Conservation (phyloP, 306 rosid genomes). For the Ormosia semicastrata region DNA sequence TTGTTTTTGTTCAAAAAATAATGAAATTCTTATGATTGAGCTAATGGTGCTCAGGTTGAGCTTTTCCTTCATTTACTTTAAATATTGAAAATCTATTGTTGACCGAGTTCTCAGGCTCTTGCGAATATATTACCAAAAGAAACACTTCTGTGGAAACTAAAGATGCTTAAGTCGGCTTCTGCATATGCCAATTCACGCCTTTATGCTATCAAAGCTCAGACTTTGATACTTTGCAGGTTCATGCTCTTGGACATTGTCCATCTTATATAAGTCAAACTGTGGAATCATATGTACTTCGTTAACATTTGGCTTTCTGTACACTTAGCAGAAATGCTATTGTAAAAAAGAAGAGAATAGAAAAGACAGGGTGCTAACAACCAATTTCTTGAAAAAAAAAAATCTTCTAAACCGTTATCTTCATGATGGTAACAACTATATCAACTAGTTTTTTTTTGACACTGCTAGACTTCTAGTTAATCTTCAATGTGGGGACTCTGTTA, state of each 20-base stretch:
- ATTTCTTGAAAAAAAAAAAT: not conserved
- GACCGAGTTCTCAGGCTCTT: constrained; percentile 62
- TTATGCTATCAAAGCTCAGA: constrained; percentile 77
- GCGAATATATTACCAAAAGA: constrained; percentile 73
- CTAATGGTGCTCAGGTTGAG: not conserved
- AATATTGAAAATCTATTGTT: constrained; percentile 27
- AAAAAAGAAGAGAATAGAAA: not conserved
- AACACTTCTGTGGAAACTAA: constrained; percentile 78
- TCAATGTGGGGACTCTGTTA: not conserved
- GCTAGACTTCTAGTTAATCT: not conserved
- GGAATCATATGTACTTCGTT: not conserved
- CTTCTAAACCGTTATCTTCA: not conserved
- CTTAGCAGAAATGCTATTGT: not conserved
- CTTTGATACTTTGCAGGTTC: constrained; percentile 79
- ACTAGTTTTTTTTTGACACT: constrained; percentile 1
- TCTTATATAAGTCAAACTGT: not conserved
- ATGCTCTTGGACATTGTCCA: not conserved
- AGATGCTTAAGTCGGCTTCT: constrained; percentile 78
- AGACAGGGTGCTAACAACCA: not conserved
- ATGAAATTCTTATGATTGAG: not conserved
- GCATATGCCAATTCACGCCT: constrained; percentile 67
- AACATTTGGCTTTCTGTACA: not conserved
- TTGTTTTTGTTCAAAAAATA: not conserved
- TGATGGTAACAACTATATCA: not conserved
- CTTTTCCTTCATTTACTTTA: constrained; percentile 29